Base-by-base conservation (phyloP, 169 alveolate genomes). In the Cryptosporidium sp. region DNA sequence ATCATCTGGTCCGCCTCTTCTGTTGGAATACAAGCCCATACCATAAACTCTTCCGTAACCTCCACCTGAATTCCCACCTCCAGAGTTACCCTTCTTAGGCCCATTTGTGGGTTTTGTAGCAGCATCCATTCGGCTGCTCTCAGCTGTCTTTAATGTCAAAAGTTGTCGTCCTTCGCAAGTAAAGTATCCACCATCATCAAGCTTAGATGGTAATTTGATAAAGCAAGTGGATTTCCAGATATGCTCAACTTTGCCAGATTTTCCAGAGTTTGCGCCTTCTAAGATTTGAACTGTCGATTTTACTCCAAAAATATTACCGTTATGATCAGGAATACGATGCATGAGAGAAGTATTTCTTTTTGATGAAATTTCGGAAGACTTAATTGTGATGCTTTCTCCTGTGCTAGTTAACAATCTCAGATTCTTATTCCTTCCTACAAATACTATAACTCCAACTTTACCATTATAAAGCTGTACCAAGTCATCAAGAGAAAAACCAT, bases 401-500 rank as follows among this genome's bases (percentile, higher is more conserved):
- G 73, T 42, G 48, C 80, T 29, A 7, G 94, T 85, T 80, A 95
- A 72, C 21, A 95, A 89, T 37, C 91, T 93, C 51, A 94, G 85
- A 23, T 91, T 85, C 33, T 93, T 92, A 72, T 89, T 92, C 29
- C 93, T 92, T 73, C 94, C 96, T 21, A 95, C 93, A 68, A 92
- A 92, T 4, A 93, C 92, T 60, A 95, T 85, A n/a, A 95, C 93
- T 14, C 97, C 97, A n/a, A 95, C 92, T 16, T 91, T 93, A 21
- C 97, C 96, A 70, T 91, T 93, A 35, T 87, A 87, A 12, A 94
- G 85, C 69, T 95, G 96, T 8, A 95, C 94, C 18, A 95, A 75
- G 52, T 95, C 97, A 9, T 95, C 95, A 21, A 95, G 91, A 37
- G 94, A 93, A 62, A 92, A 95, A 0, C 97, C 97, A 60, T 95